A percentile compares a stretch with the other conserved stretches of the same genome.
These are phyloP conservation scores for Cyberlindnera xishuangbannaensis DNA, from an alignment of 805 yeast species.

Conservation along the genomic window DNA sequence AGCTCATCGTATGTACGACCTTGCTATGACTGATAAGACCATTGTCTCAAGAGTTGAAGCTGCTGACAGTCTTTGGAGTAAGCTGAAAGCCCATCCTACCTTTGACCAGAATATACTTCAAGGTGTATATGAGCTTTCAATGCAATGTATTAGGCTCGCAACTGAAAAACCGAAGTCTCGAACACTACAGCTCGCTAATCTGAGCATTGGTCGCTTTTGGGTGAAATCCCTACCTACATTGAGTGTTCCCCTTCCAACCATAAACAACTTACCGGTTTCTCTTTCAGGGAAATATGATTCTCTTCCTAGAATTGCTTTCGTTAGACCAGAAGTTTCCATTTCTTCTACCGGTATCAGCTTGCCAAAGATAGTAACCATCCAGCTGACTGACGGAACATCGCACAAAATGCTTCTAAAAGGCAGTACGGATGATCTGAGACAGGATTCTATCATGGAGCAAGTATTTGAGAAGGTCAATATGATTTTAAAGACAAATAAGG, in stretches of 20 bases:
- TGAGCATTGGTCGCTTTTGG: slow-evolving; percentile 56
- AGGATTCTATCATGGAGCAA: slow-evolving; percentile 97
- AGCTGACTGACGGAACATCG: slow-evolving; percentile 49
- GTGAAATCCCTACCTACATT: slow-evolving; percentile 35
- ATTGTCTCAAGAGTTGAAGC: slow-evolving; percentile 44
- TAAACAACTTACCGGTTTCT: slow-evolving; percentile 37
- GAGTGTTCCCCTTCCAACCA: slow-evolving; percentile 65
- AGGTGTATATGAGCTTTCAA: slow-evolving; percentile 47
- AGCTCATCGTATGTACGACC: slow-evolving; percentile 34
- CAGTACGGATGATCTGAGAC: slow-evolving; percentile 87
- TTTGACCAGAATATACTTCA: slow-evolving; percentile 29
- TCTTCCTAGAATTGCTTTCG: slow-evolving; percentile 41
- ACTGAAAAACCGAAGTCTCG: slow-evolving; percentile 32
- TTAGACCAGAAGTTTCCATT: slow-evolving; percentile 44
- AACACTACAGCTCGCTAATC: slow-evolving; percentile 26
- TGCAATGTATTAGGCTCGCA: slow-evolving; percentile 46
- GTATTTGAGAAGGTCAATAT: slow-evolving; percentile 83
- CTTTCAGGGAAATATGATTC: slow-evolving; percentile 37
- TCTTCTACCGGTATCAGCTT: slow-evolving; percentile 81
- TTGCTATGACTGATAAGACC: slow-evolving; percentile 30
- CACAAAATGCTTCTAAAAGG: slow-evolving; percentile 70
- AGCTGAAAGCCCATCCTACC: slow-evolving; percentile 25
- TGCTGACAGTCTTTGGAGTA: slow-evolving; percentile 43
- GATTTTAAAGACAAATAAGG: slow-evolving; percentile 50
- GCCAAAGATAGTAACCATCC: slow-evolving; percentile 70